phyloP scores from a whole-genome alignment of 2,329 filamentous ascomycete species.

The Sclerotinia subarctica region DNA sequence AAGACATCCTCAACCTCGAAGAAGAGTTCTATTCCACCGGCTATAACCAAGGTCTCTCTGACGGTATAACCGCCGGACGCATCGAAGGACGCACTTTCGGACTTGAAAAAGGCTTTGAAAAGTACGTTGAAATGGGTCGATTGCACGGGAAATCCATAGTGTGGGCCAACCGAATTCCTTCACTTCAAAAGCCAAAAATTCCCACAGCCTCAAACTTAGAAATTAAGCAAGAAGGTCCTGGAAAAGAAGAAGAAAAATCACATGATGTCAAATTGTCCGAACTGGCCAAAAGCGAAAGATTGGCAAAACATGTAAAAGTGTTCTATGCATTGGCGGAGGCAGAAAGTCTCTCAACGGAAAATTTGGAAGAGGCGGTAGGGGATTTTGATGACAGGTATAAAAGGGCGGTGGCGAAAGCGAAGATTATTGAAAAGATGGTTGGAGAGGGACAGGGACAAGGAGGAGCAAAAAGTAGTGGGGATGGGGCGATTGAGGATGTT shows the following conservation, averaged over 20 bases:
- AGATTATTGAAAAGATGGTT: conserved; percentile 74
- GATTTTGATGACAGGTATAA: conserved; percentile 90
- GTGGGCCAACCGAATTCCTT: conserved; percentile 72
- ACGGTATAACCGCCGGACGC: conserved; percentile 74
- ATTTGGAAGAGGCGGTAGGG: conserved; percentile 83
- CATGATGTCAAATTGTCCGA: conserved; percentile 33
- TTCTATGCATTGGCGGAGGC: conserved; percentile 78
- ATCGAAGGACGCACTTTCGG: conserved; percentile 89
- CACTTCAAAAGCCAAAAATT: conserved; percentile 10
- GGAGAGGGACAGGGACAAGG: conserved; percentile 42
- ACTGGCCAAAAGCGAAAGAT: conserved; percentile 56
- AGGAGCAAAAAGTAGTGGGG: conserved; percentile 27
- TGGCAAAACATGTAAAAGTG: conserved; percentile 72
- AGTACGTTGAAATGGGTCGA: conserved; percentile 76
- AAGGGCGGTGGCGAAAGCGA: conserved; percentile 77
- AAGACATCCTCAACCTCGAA: conserved; percentile 55
- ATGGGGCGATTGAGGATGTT: conserved; percentile 48
- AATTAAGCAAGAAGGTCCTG: background rate
- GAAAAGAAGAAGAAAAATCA: background rate
- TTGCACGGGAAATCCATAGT: conserved; percentile 75
- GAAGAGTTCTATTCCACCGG: conserved; percentile 78
- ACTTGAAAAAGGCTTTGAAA: conserved; percentile 89
- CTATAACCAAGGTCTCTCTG: conserved; percentile 68
- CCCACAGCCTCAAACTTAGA: background rate
- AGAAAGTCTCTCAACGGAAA: conserved; percentile 71